Conservation (phyloP, 768 basidiomycete species). For the Naganishia vishniacii region DNA sequence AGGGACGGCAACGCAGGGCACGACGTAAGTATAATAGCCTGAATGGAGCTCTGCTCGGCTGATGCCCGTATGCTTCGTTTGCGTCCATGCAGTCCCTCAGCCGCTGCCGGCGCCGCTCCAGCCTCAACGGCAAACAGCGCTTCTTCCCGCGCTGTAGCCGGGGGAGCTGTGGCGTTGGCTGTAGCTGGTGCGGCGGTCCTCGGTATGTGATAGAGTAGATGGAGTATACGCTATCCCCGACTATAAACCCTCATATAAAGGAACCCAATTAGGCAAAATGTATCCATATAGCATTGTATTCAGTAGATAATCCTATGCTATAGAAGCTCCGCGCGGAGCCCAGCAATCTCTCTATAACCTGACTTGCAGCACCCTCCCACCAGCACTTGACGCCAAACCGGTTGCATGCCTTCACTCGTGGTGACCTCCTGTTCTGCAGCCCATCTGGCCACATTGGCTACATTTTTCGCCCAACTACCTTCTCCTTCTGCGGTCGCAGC, state of each 20-base stretch:
- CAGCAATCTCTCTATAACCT: conserved; percentile 55
- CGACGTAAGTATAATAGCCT: neutral
- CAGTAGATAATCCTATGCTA: neutral
- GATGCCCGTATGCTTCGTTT: neutral
- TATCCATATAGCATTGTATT: neutral
- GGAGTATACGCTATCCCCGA: too few relatives aligned
- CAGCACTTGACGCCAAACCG: conserved; percentile 55
- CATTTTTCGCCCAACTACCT: conserved; percentile 35
- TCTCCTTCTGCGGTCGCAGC: conserved; percentile 24
- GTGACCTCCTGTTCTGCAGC: conserved; percentile 40
- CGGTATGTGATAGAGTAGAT: neutral
- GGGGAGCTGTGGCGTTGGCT: conserved; percentile 23
- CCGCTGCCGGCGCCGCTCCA: neutral
- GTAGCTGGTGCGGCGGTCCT: conserved; percentile 6
- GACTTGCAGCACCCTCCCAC: conserved; percentile 69
- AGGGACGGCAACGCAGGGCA: neutral
- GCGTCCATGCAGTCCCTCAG: neutral
- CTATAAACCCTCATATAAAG: too few relatives aligned
- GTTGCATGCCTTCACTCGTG: conserved; percentile 22
- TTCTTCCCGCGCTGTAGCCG: neutral
- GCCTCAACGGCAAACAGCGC: conserved; percentile 13
- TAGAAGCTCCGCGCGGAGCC: conserved; percentile 30
- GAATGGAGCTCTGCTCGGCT: neutral
- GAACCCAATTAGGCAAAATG: too few relatives aligned
- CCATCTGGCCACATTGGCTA: conserved; percentile 27